Base-by-base conservation (phyloP, 2,329 filamentous ascomycete genomes). In the Hymenotorrendiella dingleyae region DNA sequence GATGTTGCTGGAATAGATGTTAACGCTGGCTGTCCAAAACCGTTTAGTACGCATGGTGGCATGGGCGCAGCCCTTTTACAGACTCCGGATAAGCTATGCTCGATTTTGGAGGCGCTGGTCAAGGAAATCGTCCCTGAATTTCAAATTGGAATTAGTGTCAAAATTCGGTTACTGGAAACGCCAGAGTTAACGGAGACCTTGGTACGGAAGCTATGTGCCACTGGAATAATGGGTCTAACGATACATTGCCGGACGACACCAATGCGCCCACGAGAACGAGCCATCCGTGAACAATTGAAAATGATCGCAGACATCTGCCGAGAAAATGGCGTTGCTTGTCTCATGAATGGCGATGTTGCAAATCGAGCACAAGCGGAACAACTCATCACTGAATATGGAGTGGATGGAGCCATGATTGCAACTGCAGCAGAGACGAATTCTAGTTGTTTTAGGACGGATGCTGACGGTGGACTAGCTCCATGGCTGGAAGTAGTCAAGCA, bases 1-100 rank as follows among this genome's bases (percentile, higher is more conserved):
- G 88, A 97, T 64, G 93, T 98, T 3, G 82, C 83, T 0, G 93
- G 93, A 47, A 96, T 98, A 55, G 93, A 97, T 63, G 84, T 98
- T 49, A 98, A 98, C 63, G 89, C 93, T 0, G 93, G 93, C n/a
- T 98, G 93, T 61, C 93, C 93, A 1, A 98, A 98, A 65, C 86
- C 91, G 0, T 98, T 98, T 66, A 94, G 86, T 59, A 95, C 91
- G 2, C 78, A 77, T 49, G 89, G 89, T 47, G 93, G 93, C 36
- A 98, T 98, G 93, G 93, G 93, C 36, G 93, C 93, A 0, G 91
- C 90, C 1, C 74, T 98, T 16, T 75, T 98, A 12, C 79, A 78
- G 54, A 91, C 84, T 0, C 91, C 93, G 0, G 90, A 97, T 52
- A 80, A 78, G 57, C 76, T 98, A 1, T 84, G 82, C 55, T 75